Base-by-base conservation (phyloP, 805 yeast species). In the Candida rishiriensis region DNA sequence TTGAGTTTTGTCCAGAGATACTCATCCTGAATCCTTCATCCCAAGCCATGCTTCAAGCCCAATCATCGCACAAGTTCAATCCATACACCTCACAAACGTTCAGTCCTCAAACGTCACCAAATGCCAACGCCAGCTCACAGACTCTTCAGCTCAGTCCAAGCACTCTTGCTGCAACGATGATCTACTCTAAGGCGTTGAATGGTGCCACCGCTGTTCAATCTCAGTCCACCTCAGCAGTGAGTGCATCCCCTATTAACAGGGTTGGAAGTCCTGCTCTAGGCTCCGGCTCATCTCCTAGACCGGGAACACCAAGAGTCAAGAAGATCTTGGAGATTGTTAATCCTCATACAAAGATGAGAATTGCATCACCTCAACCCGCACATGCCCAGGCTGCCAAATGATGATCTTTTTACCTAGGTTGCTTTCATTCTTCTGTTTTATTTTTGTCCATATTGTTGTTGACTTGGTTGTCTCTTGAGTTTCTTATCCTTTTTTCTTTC, bases 41-140 rank as follows among this genome's bases (percentile, higher is more conserved):
- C 14, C 13, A n/a, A 5, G 5, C 14, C 13, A 13, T 30, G 14
- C 14, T 39, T 53, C 30, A 44, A 14, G 32, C 41, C 14, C 18
- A 48, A 11, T 35, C 42, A 2, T 42, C 36, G 15, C 43, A 73
- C 55, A 79, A 74, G 59, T 82, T 81, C 65, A 81, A 82, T 58
- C 87, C 88, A 5, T 81, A 81, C 57, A 80, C 85, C 3, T 80
- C 86, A 1, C 65, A 76, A 37, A 73, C 80, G 18, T 81, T 81
- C 55, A 76, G 80, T 30, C 87, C 88, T 10, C 45, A 36, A 26
- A 61, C 61, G 10, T 68, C 71, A 13, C 74, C 73, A 45, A 65
- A 61, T 10, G 43, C 63, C 17, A 49, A 49, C 39, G 59, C 48
- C 31, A 62, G 52, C 13, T 44, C 41, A 48, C 61, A 32, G 35